phyloP scores from a whole-genome alignment of 345 rosid genomes.

The Geranium rotundifolium region DNA sequence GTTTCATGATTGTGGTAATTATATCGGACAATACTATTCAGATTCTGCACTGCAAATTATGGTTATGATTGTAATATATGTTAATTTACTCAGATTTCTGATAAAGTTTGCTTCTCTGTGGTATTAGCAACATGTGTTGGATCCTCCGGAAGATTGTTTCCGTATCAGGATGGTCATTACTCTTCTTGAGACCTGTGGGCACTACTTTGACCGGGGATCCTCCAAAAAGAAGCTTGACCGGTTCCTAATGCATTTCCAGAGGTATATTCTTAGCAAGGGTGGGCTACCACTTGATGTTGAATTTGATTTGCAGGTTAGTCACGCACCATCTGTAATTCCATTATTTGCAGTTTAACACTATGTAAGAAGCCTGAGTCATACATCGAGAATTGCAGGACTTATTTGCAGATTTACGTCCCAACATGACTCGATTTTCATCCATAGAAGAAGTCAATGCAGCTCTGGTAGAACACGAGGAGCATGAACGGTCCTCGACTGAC shows the following conservation, averaged over 20 bases:
- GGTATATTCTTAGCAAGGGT: conserved; percentile 85
- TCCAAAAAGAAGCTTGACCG: conserved; percentile 94
- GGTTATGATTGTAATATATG: no score
- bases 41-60: neutral
- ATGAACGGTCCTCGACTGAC: conserved; percentile 49
- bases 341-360: neutral
- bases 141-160: conserved; percentile 96
- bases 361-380: conserved; percentile 11
- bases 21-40: no score
- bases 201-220: conserved; percentile 93
- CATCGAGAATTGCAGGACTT: conserved; percentile 52
- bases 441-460: conserved; percentile 82
- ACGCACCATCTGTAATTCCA: neutral
- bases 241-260: conserved; percentile 86
- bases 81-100: neutral
- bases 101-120: neutral
- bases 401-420: conserved; percentile 81
- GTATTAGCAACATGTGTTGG: conserved; percentile 68
- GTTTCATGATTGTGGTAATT: no score
- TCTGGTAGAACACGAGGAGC: conserved; percentile 66
- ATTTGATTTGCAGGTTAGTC: conserved; percentile 89
- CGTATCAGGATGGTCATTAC: conserved; percentile 86
- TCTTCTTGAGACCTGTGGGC: conserved; percentile 96
- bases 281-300: conserved; percentile 76
- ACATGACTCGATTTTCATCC: conserved; percentile 64